Evolutionary conservation across 2,329 filamentous ascomycete species (phyloP).

Genomic region (Fusarium agapanthi): DNA sequence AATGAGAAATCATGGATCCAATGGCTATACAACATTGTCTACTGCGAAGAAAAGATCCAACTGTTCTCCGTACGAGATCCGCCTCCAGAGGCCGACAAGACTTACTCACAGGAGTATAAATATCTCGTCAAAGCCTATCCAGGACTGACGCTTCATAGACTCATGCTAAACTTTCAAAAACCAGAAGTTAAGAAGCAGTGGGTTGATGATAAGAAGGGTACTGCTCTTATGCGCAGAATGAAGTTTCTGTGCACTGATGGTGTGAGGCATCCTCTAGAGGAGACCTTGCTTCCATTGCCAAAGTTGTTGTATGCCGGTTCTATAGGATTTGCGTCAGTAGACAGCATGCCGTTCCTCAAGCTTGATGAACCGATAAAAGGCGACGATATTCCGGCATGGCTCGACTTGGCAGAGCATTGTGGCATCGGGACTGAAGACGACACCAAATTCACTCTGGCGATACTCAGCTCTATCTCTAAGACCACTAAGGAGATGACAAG

Average conservation of each 20-base stretch:
- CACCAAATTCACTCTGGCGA: neutral
- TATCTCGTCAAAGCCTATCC: neutral
- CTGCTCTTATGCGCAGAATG: neutral
- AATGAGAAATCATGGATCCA: neutral
- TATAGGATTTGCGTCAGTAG: neutral
- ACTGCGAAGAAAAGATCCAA: neutral
- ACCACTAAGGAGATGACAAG: accelerated
- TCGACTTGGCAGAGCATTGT: neutral
- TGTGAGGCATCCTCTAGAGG: neutral
- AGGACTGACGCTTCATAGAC: neutral
- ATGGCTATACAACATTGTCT: neutral
- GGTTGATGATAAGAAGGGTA: neutral
- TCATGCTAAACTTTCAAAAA: neutral
- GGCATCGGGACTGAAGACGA: neutral
- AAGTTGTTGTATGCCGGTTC: no score
- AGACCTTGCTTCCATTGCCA: neutral
- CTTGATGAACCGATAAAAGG: neutral
- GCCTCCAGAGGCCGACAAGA: neutral
- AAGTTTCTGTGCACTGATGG: neutral
- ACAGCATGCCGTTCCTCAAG: neutral
- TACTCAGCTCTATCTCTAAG: neutral
- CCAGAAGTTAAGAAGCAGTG: neutral
- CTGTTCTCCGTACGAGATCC: neutral
- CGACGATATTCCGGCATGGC: neutral
- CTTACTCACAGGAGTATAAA: neutral